phyloP scores from a whole-genome alignment of 805 yeast species.

The Wickerhamomyces subpelliculosus region DNA sequence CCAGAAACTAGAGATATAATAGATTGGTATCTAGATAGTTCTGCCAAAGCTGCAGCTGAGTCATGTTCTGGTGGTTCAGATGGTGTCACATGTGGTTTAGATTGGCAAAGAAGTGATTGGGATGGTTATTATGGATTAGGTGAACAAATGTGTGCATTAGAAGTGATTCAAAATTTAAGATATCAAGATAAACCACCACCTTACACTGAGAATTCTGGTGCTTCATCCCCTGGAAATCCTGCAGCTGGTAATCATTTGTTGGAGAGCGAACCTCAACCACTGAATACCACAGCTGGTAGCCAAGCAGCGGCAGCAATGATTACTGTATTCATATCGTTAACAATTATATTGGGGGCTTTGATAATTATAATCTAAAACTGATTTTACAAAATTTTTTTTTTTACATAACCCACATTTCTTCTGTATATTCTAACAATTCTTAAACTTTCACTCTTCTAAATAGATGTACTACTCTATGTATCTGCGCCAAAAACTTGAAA shows the following conservation, averaged over 20 bases:
- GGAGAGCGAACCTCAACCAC: conserved; percentile 28
- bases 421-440: too few relatives aligned
- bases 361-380: too few relatives aligned
- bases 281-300: conserved; percentile 38
- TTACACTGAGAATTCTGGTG: conserved; percentile 57
- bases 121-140: conserved; percentile 81
- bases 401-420: too few relatives aligned
- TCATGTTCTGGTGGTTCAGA: conserved; percentile 86
- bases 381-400: too few relatives aligned
- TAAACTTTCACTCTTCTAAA: too few relatives aligned
- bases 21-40: conserved; percentile 30
- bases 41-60: conserved; percentile 69
- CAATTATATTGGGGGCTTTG: too few relatives aligned
- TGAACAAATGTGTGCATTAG: conserved; percentile 85
- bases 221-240: conserved; percentile 59
- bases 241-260: conserved; percentile 52
- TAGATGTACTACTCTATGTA: conserved; percentile 2
- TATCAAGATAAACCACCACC: conserved; percentile 44
- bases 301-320: conserved; percentile 66
- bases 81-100: conserved; percentile 80
- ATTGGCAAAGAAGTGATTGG: conserved; percentile 67
- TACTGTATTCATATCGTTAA: conserved; percentile 47
- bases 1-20: conserved; percentile 39
- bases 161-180: conserved; percentile 40
- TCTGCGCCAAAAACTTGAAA: conserved; percentile 12